These are phyloP conservation scores for Plasmodium coatneyi DNA, from an alignment of 169 alveolate genomes.

Conservation along the genomic window DNA sequence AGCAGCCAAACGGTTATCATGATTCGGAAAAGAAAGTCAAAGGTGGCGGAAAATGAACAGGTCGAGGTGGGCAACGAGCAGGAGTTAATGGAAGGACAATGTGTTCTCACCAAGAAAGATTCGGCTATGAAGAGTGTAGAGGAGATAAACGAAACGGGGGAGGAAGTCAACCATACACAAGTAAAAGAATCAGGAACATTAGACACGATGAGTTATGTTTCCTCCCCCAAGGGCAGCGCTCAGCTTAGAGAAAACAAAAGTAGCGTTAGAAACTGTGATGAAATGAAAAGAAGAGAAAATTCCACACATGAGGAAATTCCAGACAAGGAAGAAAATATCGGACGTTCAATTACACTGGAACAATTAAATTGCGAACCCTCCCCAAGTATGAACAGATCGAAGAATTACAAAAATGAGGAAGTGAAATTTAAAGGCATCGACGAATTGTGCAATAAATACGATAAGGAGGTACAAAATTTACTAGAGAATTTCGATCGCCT, in stretches of 20 bases:
- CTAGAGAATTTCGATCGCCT: constrained; percentile 33
- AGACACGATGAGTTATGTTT: neutral
- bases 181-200: neutral
- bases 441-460: constrained; percentile 35
- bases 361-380: neutral
- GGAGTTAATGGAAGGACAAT: constrained; percentile 33
- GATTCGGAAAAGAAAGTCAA: constrained; percentile 71
- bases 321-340: neutral
- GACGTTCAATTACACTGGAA: neutral
- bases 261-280: neutral
- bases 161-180: neutral
- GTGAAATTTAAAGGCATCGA: constrained; percentile 31
- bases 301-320: neutral
- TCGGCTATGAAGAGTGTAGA: constrained; percentile 14
- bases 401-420: neutral
- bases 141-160: constrained; percentile 8
- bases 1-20: neutral
- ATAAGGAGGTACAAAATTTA: constrained; percentile 33
- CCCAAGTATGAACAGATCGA: neutral
- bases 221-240: neutral
- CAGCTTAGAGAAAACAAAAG: constrained; percentile 3
- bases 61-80: constrained; percentile 1
- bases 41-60: constrained; percentile 43
- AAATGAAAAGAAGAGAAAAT: constrained; percentile 6
- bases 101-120: constrained; percentile 9